Evolutionary conservation across 2,329 filamentous ascomycete genomes (phyloP), one percentile per base, ranked within the genome.

Genomic region (Fusarium decemcellulare): DNA sequence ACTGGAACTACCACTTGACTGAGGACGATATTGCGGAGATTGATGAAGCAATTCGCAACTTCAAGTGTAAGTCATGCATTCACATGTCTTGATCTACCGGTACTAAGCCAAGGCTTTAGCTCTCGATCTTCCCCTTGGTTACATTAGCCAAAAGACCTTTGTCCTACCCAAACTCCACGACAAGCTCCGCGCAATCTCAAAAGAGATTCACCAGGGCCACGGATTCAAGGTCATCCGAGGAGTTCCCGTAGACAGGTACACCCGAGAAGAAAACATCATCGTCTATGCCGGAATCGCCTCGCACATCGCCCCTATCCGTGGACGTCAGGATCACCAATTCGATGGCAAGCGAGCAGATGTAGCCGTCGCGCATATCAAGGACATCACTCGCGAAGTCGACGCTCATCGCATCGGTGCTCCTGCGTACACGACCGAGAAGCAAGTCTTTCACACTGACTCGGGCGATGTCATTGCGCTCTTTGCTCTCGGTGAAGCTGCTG

Each of bases 151-250:
- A 51, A 60, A 72, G 37, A 72, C 68, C 5, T 72, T 72, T 34
- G 57, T 53, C 7, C 37, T 72, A 6, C 65, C 65, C 1, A 60
- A 59, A 11, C 63, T 72, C 4, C 68, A 71, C n/a, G 52, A 67
- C 16, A 81, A 80, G n/a, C 82, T 91, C 11, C 83, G 87, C 8
- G 76, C 77, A 0, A 77, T 89, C 16, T 87, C 87, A 0, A 72
- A 78, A 4, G 86, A 89, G 66, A 75, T 91, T 5, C 87, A 90
- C 74, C 75, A 79, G 27, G 87, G 88, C 7, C 83, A 85, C 51
- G 89, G 89, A 8, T 90, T 91, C 79, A 86, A 86, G 55, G 86
- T 90, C 2, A 73, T 91, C 14, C 84, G 87, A 8, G 89, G 89
- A 10, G 73, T 91, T 2, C 81, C 82, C 3, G 84, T 88, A 2